Percentiles rank a stretch among this genome's conserved stretches.
Conservation (phyloP, 2,329 filamentous ascomycete species). For the Dryadomyces sulphureus region DNA sequence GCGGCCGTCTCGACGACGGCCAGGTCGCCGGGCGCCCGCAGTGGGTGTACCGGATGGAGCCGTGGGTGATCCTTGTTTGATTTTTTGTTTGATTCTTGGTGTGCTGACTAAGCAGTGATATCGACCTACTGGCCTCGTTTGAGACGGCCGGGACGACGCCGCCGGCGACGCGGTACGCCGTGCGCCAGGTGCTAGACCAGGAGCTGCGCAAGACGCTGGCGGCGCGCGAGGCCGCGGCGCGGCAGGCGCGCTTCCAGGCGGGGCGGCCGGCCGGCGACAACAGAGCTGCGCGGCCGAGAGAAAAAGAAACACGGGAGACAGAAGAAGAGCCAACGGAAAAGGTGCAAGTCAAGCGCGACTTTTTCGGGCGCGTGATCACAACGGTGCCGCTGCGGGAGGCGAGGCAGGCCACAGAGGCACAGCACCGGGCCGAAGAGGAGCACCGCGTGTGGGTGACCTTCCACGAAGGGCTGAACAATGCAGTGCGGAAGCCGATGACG, state of each 20-base stretch:
- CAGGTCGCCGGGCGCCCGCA: slow-evolving; percentile 34
- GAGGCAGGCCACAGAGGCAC: not conserved
- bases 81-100: not conserved
- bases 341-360: slow-evolving; percentile 52
- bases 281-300: slow-evolving; percentile 1
- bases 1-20: slow-evolving; percentile 54
- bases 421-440: slow-evolving; percentile 3
- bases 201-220: slow-evolving; percentile 65
- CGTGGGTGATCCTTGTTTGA: slow-evolving; percentile 39
- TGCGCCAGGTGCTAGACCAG: slow-evolving; percentile 84
- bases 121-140: slow-evolving; percentile 69
- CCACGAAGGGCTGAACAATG: slow-evolving; percentile 84
- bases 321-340: slow-evolving; percentile 3
- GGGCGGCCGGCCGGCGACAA: slow-evolving; percentile 23
- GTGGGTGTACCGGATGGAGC: slow-evolving; percentile 91
- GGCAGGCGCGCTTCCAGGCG: slow-evolving; percentile 50
- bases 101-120: slow-evolving; percentile 26
- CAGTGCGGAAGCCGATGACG: slow-evolving; percentile 75
- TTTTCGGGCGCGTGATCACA: slow-evolving; percentile 57
- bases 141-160: slow-evolving; percentile 46
- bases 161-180: slow-evolving; percentile 67
- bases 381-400: slow-evolving; percentile 21
- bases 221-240: slow-evolving; percentile 48
- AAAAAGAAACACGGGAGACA: not conserved
- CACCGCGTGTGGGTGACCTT: slow-evolving; percentile 65